These are phyloP conservation scores for Medicago ruthenica DNA, from an alignment of 306 rosid genomes.

Conservation along the genomic window DNA sequence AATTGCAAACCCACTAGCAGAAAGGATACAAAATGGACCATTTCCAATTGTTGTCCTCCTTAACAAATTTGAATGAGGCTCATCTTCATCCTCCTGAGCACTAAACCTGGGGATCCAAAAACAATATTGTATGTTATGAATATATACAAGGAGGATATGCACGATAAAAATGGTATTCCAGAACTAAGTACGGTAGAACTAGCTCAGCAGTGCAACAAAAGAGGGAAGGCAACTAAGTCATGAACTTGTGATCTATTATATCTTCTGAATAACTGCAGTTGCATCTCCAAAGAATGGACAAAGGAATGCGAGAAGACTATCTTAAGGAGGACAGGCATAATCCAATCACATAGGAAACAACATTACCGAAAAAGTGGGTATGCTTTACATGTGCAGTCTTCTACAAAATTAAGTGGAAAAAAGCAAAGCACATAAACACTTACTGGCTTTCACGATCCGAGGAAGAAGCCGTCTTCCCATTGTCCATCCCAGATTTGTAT, in stretches of 20 bases:
- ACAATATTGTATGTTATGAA: conserved; percentile 30
- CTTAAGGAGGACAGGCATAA: conserved; percentile 30
- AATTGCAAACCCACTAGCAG: conserved; percentile 36
- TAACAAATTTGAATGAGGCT: conserved; percentile 66
- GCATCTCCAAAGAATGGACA: conserved; percentile 38
- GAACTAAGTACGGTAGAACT: conserved; percentile 21
- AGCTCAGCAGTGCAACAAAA: conserved; percentile 27
- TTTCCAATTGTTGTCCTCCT: conserved; percentile 97
- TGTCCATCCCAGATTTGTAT: conserved; percentile 98
- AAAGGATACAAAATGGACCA: conserved; percentile 58
- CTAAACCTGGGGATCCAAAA: conserved; percentile 66
- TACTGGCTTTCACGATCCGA: conserved; percentile 98
- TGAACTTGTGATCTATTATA: conserved; percentile 13
- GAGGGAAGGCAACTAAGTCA: conserved; percentile 27
- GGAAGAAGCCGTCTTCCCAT: conserved; percentile 95
- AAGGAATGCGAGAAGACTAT: conserved; percentile 34
- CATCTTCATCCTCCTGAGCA: conserved; percentile 98
- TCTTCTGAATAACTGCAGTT: conserved; percentile 34
- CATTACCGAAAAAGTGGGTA: conserved; percentile 17
- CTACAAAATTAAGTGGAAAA: conserved; percentile 28
- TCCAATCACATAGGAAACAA: conserved; percentile 35
- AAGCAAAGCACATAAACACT: conserved; percentile 46
- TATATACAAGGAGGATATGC: conserved; percentile 10
- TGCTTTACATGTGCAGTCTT: conserved; percentile 23
- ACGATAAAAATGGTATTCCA: conserved; percentile 8